phyloP scores from a whole-genome alignment of 1,139 yeast genomes.

The Taphrina communis region DNA sequence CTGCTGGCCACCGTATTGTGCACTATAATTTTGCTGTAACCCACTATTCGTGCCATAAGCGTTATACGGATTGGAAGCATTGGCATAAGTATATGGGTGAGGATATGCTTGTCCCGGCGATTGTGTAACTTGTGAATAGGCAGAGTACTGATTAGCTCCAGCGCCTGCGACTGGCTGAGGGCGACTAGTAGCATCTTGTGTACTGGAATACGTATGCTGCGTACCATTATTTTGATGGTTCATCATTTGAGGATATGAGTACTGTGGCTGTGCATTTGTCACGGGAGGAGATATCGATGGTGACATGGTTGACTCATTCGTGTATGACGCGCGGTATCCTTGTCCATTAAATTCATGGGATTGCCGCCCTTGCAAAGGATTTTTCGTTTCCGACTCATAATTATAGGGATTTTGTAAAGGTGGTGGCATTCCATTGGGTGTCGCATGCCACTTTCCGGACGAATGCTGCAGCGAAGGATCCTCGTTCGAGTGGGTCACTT shows the following conservation, averaged over 20 bases:
- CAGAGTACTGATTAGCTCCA: neutral
- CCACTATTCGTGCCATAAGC: neutral
- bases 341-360: neutral
- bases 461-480: neutral
- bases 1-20: conserved; percentile 4
- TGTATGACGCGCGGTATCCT: neutral
- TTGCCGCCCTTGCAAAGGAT: neutral
- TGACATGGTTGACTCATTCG: conserved; percentile 8
- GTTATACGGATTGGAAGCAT: neutral
- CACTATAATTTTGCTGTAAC: neutral
- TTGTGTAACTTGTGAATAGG: conserved; percentile 4
- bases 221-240: neutral
- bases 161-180: neutral
- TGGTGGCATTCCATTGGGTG: neutral
- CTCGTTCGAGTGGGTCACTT: neutral
- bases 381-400: conserved; percentile 6
- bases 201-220: conserved; percentile 5
- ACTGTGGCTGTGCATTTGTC: conserved; percentile 9
- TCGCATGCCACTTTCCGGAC: conserved; percentile 8
- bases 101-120: conserved; percentile 17
- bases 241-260: neutral
- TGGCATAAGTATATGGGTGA: conserved; percentile 23
- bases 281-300: conserved; percentile 7
- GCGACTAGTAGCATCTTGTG: neutral
- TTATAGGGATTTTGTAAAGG: conserved; percentile 17